Percentiles rank a stretch among this genome's conserved stretches.
phyloP scores from a whole-genome alignment of 2,329 filamentous ascomycete species.

The Monosporascus sp. region DNA sequence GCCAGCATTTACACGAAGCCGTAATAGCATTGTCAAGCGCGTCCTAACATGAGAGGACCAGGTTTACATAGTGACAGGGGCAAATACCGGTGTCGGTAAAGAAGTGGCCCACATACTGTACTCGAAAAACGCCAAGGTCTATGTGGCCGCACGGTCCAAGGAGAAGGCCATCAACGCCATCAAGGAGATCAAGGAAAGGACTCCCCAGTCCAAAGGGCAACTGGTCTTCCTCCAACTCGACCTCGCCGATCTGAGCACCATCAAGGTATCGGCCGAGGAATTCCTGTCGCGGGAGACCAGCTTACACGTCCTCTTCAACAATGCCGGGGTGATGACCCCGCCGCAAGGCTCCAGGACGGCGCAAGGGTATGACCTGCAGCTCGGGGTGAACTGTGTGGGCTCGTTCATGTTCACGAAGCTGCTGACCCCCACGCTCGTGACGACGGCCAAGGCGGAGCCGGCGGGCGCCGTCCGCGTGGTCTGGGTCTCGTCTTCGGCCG shows the following conservation, averaged over 20 bases:
- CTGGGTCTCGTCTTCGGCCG: conserved; percentile 2
- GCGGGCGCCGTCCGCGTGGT: conserved; percentile 2
- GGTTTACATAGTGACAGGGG: not conserved
- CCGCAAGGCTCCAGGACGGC: not conserved
- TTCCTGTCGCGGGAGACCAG: conserved; percentile 1
- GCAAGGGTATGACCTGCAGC: conserved; percentile 3
- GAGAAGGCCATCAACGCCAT: not conserved
- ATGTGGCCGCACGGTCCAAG: not conserved
- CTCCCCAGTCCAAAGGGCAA: not conserved
- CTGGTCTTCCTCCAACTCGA: not conserved
- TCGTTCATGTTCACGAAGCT: conserved; percentile 4
- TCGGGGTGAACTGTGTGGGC: conserved; percentile 3
- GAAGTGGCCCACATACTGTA: not conserved
- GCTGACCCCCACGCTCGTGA: conserved; percentile 3
- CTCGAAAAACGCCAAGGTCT: not conserved
- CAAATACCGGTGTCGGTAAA: not conserved
- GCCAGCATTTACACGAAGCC: not conserved
- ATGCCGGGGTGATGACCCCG: conserved; percentile 2
- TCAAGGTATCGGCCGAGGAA: not conserved
- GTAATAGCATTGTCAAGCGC: not conserved
- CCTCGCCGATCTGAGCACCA: conserved; percentile 3
- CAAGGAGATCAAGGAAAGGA: not conserved
- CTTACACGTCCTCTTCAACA: conserved; percentile 6
- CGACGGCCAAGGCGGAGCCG: conserved; percentile 3
- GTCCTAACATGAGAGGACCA: not conserved